These are phyloP conservation scores for Phytopythium montanum DNA, from an alignment of 352 stramenopile genomes.

Conservation along the genomic window DNA sequence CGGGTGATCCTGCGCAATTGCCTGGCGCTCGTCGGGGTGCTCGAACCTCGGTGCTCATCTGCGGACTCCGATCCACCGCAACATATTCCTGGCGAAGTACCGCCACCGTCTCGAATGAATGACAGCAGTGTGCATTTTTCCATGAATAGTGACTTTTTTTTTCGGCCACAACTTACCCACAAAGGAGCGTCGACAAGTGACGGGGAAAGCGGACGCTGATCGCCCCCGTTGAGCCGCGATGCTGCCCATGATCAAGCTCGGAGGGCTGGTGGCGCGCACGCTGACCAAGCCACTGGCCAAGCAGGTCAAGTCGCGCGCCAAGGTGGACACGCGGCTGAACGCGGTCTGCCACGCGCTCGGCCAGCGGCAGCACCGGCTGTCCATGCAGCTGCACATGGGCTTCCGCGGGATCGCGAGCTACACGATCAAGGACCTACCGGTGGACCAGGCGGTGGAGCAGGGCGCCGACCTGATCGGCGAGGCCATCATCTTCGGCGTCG, in stretches of 20 bases:
- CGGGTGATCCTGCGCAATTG: too few species aligned
- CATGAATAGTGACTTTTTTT: too few species aligned
- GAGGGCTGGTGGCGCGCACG: slow-evolving; percentile 74
- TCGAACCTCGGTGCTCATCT: too few species aligned
- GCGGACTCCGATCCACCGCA: too few species aligned
- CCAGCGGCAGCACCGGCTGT: slow-evolving; percentile 59
- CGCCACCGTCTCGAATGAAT: too few species aligned
- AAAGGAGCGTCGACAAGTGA: neutral
- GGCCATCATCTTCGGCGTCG: slow-evolving; percentile 77
- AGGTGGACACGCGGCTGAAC: slow-evolving; percentile 62
- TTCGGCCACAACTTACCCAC: too few species aligned
- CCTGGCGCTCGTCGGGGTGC: too few species aligned
- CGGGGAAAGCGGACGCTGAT: neutral
- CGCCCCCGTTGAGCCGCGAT: slow-evolving; percentile 7
- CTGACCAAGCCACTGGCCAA: slow-evolving; percentile 88
- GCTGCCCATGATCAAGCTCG: slow-evolving; percentile 84
- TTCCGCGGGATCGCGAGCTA: slow-evolving; percentile 75
- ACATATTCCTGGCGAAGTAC: too few species aligned
- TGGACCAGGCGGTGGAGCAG: slow-evolving; percentile 74
- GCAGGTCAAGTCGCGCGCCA: slow-evolving; percentile 87
- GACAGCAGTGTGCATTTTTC: too few species aligned
- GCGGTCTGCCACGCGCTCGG: slow-evolving; percentile 53
- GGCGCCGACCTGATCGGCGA: slow-evolving; percentile 75
- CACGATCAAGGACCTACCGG: slow-evolving; percentile 69
- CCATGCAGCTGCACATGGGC: slow-evolving; percentile 77